Evolutionary conservation across 257 asterid genomes (phyloP).

Genomic region (Gentiana straminea): DNA sequence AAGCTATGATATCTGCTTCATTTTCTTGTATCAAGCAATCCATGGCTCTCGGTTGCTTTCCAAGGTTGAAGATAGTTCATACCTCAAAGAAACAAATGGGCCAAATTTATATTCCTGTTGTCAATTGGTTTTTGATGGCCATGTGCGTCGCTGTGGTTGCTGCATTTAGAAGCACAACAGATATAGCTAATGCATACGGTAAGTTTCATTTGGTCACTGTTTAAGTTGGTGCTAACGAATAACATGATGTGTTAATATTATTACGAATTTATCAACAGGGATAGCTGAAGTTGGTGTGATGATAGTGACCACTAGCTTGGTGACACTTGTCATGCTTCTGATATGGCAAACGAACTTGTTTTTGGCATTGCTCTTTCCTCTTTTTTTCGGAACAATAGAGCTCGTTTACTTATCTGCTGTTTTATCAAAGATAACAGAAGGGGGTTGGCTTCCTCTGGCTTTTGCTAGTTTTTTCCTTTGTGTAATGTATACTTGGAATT

Average conservation of each 20-base stretch:
- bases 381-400: slow-evolving; percentile 69
- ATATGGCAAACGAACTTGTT: slow-evolving; percentile 79
- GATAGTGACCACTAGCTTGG: slow-evolving; percentile 77
- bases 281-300: slow-evolving; percentile 98
- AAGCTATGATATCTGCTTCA: slow-evolving; percentile 98
- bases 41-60: slow-evolving; percentile 98
- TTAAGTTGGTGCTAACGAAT: not conserved
- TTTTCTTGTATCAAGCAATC: slow-evolving; percentile 93
- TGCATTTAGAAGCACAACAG: slow-evolving; percentile 69
- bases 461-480: slow-evolving; percentile 73
- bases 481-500: slow-evolving; percentile 85
- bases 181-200: slow-evolving; percentile 94
- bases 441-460: slow-evolving; percentile 96
- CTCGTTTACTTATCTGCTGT: slow-evolving; percentile 73
- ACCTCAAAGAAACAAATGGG: slow-evolving; percentile 88
- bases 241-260: not conserved
- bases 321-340: slow-evolving; percentile 84
- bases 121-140: slow-evolving; percentile 88
- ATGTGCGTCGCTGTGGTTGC: slow-evolving; percentile 91
- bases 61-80: slow-evolving; percentile 82
- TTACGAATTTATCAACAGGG: slow-evolving; percentile 28
- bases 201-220: slow-evolving; percentile 9
- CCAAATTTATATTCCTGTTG: slow-evolving; percentile 82
- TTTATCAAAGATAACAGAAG: slow-evolving; percentile 67
- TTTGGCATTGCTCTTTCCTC: slow-evolving; percentile 57